A percentile compares a stretch with the other conserved stretches of the same genome.
These are phyloP conservation scores for Corylus avellana DNA, from an alignment of 306 rosid genomes.

Conservation along the genomic window DNA sequence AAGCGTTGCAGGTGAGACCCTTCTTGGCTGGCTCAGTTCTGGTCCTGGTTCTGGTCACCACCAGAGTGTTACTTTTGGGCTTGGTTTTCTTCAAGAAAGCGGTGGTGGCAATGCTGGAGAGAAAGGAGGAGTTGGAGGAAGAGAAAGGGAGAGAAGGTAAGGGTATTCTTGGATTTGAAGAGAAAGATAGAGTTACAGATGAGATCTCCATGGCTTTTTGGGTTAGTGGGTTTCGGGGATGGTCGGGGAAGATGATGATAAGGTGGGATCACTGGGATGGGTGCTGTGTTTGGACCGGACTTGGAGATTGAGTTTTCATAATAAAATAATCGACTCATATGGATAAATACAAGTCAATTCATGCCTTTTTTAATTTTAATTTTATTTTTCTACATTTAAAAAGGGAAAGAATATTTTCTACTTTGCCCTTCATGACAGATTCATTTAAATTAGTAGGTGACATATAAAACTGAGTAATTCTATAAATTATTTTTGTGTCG, in stretches of 20 bases:
- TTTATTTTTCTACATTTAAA: no score
- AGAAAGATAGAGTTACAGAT: constrained; percentile 42
- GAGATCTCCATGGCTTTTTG: constrained; percentile 49
- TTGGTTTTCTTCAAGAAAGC: constrained; percentile 33
- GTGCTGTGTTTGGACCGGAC: not conserved
- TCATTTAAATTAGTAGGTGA: no score
- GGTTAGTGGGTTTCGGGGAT: constrained; percentile 30
- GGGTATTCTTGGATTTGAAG: constrained; percentile 35
- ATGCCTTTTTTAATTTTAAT: no score
- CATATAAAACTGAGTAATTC: no score
- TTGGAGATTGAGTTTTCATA: not conserved
- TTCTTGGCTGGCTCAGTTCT: constrained; percentile 38
- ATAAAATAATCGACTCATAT: not conserved
- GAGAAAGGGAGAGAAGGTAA: constrained; percentile 33
- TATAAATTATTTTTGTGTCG: no score
- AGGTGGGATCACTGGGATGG: not conserved
- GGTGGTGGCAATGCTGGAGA: constrained; percentile 30
- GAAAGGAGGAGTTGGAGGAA: constrained; percentile 49
- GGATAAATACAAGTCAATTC: not conserved
- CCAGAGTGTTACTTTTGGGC: constrained; percentile 18
- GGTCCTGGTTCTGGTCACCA: constrained; percentile 21
- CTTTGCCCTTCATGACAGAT: no score
- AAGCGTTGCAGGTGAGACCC: constrained; percentile 70
- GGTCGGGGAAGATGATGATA: constrained; percentile 16
- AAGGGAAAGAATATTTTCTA: no score